Evolutionary conservation across 345 rosid genomes (phyloP).

Genomic region (Citrus sinensis): DNA sequence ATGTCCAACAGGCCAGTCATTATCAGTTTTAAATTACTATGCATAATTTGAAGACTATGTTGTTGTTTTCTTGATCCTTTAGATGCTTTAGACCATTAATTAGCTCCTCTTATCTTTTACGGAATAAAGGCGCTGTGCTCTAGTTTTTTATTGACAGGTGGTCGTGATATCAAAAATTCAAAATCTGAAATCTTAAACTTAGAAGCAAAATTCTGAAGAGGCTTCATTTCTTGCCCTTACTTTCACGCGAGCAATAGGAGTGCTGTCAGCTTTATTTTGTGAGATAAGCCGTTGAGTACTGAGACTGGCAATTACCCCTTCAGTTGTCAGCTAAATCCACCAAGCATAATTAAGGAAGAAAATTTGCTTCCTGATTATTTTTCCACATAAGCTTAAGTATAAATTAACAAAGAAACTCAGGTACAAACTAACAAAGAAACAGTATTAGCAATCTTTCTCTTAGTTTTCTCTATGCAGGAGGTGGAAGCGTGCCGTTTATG

Average conservation of each 20-base stretch:
- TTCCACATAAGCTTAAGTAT: neutral
- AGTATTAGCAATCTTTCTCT: neutral
- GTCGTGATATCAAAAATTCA: neutral
- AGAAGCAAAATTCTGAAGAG: neutral
- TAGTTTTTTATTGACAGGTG: neutral
- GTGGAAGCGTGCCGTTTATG: conserved; percentile 16
- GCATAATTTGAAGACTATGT: neutral
- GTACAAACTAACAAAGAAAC: neutral
- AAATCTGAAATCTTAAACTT: neutral
- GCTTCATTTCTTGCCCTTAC: neutral
- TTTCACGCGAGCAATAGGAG: neutral
- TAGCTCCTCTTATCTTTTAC: neutral
- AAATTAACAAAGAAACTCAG: neutral
- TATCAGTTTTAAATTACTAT: neutral
- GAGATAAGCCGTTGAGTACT: neutral
- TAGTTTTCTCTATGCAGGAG: conserved; percentile 16
- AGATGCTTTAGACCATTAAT: neutral
- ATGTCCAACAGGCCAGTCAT: neutral
- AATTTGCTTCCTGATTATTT: neutral
- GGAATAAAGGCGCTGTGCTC: neutral
- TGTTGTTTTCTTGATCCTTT: neutral
- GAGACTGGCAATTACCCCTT: neutral
- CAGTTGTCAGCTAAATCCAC: neutral
- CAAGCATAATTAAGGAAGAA: neutral
- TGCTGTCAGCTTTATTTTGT: neutral